phyloP scores from a whole-genome alignment of 345 rosid species.

The Raphanus raphanistrum region DNA sequence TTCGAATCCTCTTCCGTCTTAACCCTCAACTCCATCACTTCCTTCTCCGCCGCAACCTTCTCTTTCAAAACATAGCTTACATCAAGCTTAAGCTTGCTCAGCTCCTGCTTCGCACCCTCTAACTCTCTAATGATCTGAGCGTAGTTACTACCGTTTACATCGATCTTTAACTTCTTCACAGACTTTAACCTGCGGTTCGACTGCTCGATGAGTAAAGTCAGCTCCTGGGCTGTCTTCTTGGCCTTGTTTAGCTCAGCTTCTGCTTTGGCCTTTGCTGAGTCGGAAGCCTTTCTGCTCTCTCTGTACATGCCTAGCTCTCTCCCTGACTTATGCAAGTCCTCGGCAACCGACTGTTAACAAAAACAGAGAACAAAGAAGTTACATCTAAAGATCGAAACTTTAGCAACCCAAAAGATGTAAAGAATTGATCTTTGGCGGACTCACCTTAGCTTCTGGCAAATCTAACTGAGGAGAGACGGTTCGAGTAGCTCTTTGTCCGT shows the following conservation, averaged over 20 bases:
- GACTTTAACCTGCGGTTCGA: constrained; percentile 42
- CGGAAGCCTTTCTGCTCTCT: constrained; percentile 56
- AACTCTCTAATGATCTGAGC: constrained; percentile 52
- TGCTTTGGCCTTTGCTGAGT: constrained; percentile 48
- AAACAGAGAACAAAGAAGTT: background rate
- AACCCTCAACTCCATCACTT: constrained; percentile 36
- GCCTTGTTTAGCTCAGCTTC: constrained; percentile 56
- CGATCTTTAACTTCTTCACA: constrained; percentile 29
- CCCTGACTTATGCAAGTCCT: constrained; percentile 58
- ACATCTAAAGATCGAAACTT: constrained; percentile 4
- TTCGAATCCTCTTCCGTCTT: constrained; percentile 37
- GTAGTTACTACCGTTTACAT: constrained; percentile 21
- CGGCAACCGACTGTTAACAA: constrained; percentile 48
- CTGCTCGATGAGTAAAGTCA: constrained; percentile 49
- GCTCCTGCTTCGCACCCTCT: constrained; percentile 60
- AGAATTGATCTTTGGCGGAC: background rate
- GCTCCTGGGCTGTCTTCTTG: constrained; percentile 47
- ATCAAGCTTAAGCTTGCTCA: constrained; percentile 75
- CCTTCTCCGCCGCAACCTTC: constrained; percentile 59
- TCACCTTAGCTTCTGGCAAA: constrained; percentile 50
- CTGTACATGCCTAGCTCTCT: constrained; percentile 48
- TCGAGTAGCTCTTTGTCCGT: constrained; percentile 51
- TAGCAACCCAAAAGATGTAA: background rate
- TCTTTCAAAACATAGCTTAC: constrained; percentile 57
- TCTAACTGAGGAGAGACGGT: constrained; percentile 45